Conservation (phyloP, 2,329 filamentous ascomycete species). For the Neophaeococcomyces mojaviensis region DNA sequence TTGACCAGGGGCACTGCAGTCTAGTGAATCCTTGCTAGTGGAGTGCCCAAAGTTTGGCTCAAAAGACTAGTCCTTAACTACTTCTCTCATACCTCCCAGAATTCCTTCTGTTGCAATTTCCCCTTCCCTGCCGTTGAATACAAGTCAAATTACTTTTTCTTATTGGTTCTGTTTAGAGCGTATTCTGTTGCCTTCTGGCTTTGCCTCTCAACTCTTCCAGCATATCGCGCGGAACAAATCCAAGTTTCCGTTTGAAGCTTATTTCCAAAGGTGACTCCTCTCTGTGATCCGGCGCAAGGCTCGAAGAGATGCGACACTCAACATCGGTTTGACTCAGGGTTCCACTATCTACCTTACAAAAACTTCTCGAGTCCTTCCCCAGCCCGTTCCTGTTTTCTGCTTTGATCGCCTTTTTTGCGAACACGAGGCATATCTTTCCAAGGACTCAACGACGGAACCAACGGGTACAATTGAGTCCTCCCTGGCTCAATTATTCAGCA, state of each 20-base stretch:
- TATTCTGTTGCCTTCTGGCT: conserved; percentile 9
- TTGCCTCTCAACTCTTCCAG: not conserved
- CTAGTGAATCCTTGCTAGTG: too few species aligned
- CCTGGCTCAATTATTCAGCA: conserved; percentile 16
- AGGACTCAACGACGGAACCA: not conserved
- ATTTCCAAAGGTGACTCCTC: conserved; percentile 1
- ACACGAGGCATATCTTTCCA: conserved; percentile 5
- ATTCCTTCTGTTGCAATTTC: conserved; percentile 4
- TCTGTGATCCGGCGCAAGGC: not conserved
- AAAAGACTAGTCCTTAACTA: not conserved
- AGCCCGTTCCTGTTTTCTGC: not conserved
- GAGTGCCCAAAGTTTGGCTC: not conserved
- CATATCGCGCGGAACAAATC: conserved; percentile 1
- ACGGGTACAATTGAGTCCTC: conserved; percentile 16
- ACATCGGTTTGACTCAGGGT: not conserved
- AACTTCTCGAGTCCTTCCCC: conserved; percentile 7
- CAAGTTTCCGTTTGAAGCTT: conserved; percentile 2
- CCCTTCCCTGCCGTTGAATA: not conserved
- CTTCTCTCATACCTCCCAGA: not conserved
- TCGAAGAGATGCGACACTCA: not conserved
- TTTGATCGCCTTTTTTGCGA: conserved; percentile 3
- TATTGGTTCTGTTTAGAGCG: conserved; percentile 5
- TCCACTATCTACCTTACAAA: conserved; percentile 1
- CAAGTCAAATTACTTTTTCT: conserved; percentile 2
- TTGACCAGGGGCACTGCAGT: too few species aligned